phyloP scores from a whole-genome alignment of 768 basidiomycete species.

The Fistulinella prunicolor region DNA sequence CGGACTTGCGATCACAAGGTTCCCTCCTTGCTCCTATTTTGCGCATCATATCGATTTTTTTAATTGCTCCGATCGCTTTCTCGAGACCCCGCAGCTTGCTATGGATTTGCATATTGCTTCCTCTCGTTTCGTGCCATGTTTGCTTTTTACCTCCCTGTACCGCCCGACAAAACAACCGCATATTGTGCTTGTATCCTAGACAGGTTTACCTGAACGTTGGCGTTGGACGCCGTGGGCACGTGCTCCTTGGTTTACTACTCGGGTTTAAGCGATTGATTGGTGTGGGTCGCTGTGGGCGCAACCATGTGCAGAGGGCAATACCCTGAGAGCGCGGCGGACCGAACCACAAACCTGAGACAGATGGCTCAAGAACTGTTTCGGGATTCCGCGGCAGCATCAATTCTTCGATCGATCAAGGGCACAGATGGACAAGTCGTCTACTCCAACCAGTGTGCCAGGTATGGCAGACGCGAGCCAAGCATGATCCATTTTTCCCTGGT shows the following conservation, averaged over 20 bases:
- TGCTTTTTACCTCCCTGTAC: constrained; percentile 21
- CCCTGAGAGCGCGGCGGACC: no score
- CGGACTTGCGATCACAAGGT: constrained; percentile 14
- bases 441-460: no score
- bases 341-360: no score
- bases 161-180: constrained; percentile 15
- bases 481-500: no score
- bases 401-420: no score
- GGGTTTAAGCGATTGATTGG: no score
- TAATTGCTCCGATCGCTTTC: constrained; percentile 16
- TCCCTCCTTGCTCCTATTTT: constrained; percentile 14
- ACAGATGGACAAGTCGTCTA: no score
- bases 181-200: constrained; percentile 32
- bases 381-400: no score
- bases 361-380: no score
- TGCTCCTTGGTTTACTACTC: not conserved
- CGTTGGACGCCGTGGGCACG: not conserved
- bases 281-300: no score
- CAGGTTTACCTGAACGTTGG: constrained; percentile 8
- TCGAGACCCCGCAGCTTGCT: constrained; percentile 19
- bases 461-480: no score
- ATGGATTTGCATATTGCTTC: constrained; percentile 27
- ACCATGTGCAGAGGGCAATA: no score
- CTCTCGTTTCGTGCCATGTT: constrained; percentile 20
- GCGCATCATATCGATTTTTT: constrained; percentile 13